These are phyloP conservation scores for Dactylellina parvicollis DNA, from an alignment of 2,329 filamentous ascomycete genomes.

Conservation along the genomic window DNA sequence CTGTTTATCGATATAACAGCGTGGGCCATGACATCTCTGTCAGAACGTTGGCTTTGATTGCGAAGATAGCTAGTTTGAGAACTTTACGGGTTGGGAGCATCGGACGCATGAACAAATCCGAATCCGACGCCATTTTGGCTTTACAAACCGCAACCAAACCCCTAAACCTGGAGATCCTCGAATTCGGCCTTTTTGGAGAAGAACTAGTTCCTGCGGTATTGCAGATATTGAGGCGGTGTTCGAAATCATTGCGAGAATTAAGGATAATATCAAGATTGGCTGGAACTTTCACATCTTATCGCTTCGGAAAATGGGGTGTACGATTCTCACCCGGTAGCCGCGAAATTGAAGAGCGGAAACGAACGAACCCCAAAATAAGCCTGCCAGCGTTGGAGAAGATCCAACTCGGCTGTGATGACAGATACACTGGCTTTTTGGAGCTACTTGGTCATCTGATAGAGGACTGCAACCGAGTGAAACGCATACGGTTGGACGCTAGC, in stretches of 20 bases:
- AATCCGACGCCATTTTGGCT: neutral
- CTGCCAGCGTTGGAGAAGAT: constrained; percentile 17
- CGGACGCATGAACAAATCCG: constrained; percentile 6
- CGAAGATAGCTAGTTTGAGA: neutral
- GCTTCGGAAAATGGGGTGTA: constrained; percentile 1
- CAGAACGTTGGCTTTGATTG: constrained; percentile 7
- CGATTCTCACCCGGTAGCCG: constrained; percentile 7
- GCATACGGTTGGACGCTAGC: constrained; percentile 11
- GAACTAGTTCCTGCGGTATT: constrained; percentile 19
- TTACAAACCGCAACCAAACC: neutral
- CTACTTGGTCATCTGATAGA: constrained; percentile 16
- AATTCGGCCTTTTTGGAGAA: constrained; percentile 14
- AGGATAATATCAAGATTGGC: constrained; percentile 14
- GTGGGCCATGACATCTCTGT: neutral
- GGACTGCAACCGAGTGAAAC: constrained; percentile 16
- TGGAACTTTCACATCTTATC: neutral
- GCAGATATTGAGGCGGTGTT: constrained; percentile 15
- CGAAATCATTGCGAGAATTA: constrained; percentile 13
- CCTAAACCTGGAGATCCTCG: constrained; percentile 11
- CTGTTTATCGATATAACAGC: neutral
- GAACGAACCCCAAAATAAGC: constrained; percentile 10
- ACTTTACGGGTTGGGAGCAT: constrained; percentile 6
- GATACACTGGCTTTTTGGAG: constrained; percentile 6
- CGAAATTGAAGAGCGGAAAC: constrained; percentile 4
- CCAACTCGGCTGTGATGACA: neutral